Evolutionary conservation across 192 early-diverging fungal species (phyloP).

Genomic region (Tieghemiomyces parasiticus): DNA sequence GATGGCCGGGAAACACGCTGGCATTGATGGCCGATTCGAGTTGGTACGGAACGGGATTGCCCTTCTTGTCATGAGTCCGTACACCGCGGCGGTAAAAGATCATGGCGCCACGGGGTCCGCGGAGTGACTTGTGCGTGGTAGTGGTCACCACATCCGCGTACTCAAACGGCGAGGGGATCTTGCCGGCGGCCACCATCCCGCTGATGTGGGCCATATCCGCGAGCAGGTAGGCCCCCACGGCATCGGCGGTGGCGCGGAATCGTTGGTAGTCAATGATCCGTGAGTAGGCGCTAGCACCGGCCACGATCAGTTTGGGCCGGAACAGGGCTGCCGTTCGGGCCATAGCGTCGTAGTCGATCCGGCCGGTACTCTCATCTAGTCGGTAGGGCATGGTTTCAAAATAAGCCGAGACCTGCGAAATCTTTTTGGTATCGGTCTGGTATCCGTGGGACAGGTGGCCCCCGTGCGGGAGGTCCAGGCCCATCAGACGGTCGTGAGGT

Average conservation of each 20-base stretch:
- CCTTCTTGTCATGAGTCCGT: slow-evolving; percentile 78
- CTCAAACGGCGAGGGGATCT: slow-evolving; percentile 79
- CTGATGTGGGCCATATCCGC: slow-evolving; percentile 96
- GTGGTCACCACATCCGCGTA: slow-evolving; percentile 96
- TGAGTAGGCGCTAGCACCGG: slow-evolving; percentile 89
- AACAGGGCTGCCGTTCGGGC: slow-evolving; percentile 64
- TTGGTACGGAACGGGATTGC: slow-evolving; percentile 71
- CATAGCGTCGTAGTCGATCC: slow-evolving; percentile 87
- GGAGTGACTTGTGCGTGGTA: slow-evolving; percentile 96
- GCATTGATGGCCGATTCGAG: slow-evolving; percentile 91
- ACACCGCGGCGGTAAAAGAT: slow-evolving; percentile 97
- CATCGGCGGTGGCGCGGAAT: slow-evolving; percentile 60
- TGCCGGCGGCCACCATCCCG: slow-evolving; percentile 77
- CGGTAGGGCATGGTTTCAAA: slow-evolving; percentile 96
- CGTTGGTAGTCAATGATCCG: slow-evolving; percentile 87
- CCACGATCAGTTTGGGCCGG: slow-evolving; percentile 93
- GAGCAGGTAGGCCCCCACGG: slow-evolving; percentile 79
- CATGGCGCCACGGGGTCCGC: slow-evolving; percentile 96
- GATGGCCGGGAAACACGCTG: slow-evolving; percentile 96
- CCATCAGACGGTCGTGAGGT: slow-evolving; percentile 97
- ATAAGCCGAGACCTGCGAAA: slow-evolving; percentile 86
- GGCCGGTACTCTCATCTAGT: slow-evolving; percentile 72
- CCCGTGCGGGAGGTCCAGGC: slow-evolving; percentile 92
- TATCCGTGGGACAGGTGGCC: slow-evolving; percentile 98
- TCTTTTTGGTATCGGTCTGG: slow-evolving; percentile 92